Conservation (phyloP, 495 filamentous ascomycete species). For the Alectoria sarmentosa region DNA sequence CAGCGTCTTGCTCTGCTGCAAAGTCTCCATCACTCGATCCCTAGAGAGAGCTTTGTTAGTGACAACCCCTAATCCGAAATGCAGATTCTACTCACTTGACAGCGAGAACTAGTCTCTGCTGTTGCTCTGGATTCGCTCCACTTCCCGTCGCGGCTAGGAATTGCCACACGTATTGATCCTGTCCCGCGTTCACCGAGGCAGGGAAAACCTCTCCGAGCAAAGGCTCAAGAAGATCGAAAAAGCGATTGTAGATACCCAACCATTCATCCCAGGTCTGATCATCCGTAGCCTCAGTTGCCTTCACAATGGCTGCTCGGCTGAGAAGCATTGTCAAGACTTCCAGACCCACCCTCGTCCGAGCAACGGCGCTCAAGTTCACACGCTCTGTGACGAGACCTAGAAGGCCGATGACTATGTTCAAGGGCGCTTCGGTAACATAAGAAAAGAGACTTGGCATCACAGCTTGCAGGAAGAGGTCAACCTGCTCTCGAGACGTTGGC, state of each 20-base stretch:
- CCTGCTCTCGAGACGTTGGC: constrained; percentile 70
- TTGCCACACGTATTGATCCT: constrained; percentile 96
- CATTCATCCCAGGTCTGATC: constrained; percentile 77
- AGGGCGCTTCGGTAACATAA: constrained; percentile 82
- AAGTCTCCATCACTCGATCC: constrained; percentile 96
- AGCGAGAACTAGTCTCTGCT: constrained; percentile 85
- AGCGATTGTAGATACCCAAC: constrained; percentile 69
- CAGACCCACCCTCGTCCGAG: constrained; percentile 77
- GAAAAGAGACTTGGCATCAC: constrained; percentile 86
- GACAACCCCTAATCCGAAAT: constrained; percentile 20
- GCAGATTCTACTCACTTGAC: constrained; percentile 62
- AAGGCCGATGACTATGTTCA: constrained; percentile 83
- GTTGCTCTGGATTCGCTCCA: constrained; percentile 84
- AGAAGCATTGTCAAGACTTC: constrained; percentile 91
- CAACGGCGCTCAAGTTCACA: constrained; percentile 68
- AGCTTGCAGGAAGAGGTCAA: constrained; percentile 78
- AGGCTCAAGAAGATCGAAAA: constrained; percentile 84
- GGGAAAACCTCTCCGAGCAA: constrained; percentile 80
- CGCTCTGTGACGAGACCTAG: constrained; percentile 76
- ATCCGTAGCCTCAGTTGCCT: constrained; percentile 61
- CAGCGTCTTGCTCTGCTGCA: constrained; percentile 76
- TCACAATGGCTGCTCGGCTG: constrained; percentile 86
- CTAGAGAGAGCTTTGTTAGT: constrained; percentile 30
- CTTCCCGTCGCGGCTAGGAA: constrained; percentile 92
- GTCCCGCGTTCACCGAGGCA: constrained; percentile 67